phyloP scores from a whole-genome alignment of 306 rosid genomes.

The Glycine soja region DNA sequence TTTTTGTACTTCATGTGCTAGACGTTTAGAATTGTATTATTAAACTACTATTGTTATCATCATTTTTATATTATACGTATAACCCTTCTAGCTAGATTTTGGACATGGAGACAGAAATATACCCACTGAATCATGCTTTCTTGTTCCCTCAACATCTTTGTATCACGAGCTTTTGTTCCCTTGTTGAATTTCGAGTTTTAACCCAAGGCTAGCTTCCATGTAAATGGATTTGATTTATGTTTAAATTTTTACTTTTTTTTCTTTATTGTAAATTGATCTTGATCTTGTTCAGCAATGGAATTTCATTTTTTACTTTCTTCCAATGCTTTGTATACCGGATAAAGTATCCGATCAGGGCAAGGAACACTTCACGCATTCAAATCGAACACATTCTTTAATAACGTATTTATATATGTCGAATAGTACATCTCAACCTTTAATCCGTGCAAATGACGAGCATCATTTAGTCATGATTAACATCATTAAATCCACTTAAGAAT shows the following conservation, averaged over 20 bases:
- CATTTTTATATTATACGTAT: neutral
- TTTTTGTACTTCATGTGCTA: constrained; percentile 71
- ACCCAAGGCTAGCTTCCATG: neutral
- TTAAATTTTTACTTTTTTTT: neutral
- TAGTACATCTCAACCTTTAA: too few relatives aligned
- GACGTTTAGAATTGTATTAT: constrained; percentile 61
- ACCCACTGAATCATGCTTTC: neutral
- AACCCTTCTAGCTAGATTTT: neutral
- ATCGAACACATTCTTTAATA: too few relatives aligned
- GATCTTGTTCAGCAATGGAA: neutral
- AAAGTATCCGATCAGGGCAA: too few relatives aligned
- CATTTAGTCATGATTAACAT: too few relatives aligned
- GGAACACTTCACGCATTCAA: too few relatives aligned
- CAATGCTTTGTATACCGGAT: neutral
- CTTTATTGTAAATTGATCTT: neutral
- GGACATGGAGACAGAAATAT: neutral
- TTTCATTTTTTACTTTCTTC: neutral
- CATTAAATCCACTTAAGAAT: too few relatives aligned
- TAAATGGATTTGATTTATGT: neutral
- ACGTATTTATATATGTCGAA: too few relatives aligned
- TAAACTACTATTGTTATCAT: neutral
- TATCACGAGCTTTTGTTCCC: neutral
- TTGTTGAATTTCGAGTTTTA: neutral
- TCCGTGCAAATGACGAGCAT: too few relatives aligned
- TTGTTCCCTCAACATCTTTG: neutral